Conservation (phyloP, 1,139 yeast species). For the Ogataea hybrid region DNA sequence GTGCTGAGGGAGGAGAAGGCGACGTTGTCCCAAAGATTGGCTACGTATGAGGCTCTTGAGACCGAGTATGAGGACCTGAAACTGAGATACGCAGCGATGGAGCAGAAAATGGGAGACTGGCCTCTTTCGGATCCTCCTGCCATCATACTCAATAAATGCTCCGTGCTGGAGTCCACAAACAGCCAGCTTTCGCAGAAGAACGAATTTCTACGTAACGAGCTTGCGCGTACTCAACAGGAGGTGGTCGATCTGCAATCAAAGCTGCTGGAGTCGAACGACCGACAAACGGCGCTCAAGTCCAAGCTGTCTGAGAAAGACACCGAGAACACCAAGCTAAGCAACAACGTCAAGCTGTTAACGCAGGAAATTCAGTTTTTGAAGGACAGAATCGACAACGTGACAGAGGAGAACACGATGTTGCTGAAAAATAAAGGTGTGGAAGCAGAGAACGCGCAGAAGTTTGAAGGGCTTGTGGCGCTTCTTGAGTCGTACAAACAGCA, state of each 20-base stretch:
- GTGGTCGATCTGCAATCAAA: constrained; percentile 35
- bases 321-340: constrained; percentile 33
- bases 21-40: constrained; percentile 41
- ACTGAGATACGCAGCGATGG: constrained; percentile 46
- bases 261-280: constrained; percentile 26
- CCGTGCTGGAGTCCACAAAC: constrained; percentile 24
- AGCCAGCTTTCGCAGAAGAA: not conserved
- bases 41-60: constrained; percentile 43
- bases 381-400: constrained; percentile 18
- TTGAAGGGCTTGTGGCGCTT: constrained; percentile 45
- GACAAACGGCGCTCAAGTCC: constrained; percentile 29
- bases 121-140: not conserved
- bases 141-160: not conserved
- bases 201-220: constrained; percentile 28
- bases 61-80: constrained; percentile 50
- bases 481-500: constrained; percentile 60
- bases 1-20: constrained; percentile 52
- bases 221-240: constrained; percentile 33
- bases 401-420: constrained; percentile 15
- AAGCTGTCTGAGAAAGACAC: constrained; percentile 29
- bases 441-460: constrained; percentile 23
- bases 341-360: constrained; percentile 28
- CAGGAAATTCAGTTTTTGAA: constrained; percentile 23
- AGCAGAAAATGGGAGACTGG: constrained; percentile 40
- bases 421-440: constrained; percentile 5